Evolutionary conservation across 805 yeast genomes (phyloP), one percentile per base, ranked within the genome.

Genomic region (Kuraishia piskuri): DNA sequence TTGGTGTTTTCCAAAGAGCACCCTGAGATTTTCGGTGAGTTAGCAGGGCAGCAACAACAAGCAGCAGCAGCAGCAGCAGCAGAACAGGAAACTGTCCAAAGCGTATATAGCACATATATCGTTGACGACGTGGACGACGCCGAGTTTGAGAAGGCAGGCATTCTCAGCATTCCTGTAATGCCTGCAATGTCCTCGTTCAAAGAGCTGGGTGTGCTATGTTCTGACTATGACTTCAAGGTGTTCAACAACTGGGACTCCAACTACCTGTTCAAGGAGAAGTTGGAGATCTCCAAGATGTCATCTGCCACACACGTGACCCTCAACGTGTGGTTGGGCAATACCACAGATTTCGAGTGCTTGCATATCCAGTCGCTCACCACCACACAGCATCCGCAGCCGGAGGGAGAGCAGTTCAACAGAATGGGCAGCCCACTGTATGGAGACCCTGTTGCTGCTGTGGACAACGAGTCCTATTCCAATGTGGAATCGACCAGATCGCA

Each of bases 261-360:
- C 60, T 82, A 84, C 61, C 72, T 78, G 21, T 75, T 80, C 57
- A 82, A 86, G 61, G 97, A 91, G 65, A 82, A 86, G 56, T 72
- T 87, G n/a, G 97, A 91, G 65, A 85, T 90, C 51, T 74, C 90
- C 1, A 81, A 80, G 62, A 86, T 91, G 91, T 85, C 96, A 0
- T 75, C 88, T 9, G 95, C 96, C 0, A 79, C 94, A 0, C 77
- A 73, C 12, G 70, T 88, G 1, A 48, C 58, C 2, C 54, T 66
- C 7, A 73, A 79, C 50, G 78, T 90, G 5, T 91, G 92, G 91
- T 75, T 86, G 51, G 98, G 98, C 1, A 92, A 91, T 62, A 71
- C 83, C 1, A 81, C 88, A 58, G 96, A 91, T 65, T 81, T 74
- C 62, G 84, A 82, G 58, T 67, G 70, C 54, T 57, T 68, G 48